Evolutionary conservation across 805 yeast genomes (phyloP).

Genomic region (Nakazawaea ernobii): DNA sequence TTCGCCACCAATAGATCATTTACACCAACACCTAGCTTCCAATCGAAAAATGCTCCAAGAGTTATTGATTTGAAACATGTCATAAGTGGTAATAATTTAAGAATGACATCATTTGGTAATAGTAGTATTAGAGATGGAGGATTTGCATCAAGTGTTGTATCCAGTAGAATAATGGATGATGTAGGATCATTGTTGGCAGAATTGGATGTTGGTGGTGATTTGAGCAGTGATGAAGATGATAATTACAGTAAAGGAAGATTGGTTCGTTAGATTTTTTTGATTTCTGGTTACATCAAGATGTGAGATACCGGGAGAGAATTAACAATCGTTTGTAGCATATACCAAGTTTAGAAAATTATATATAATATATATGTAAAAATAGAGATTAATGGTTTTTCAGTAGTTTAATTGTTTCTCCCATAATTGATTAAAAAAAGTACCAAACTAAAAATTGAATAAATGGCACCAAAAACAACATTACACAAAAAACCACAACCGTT

Average conservation of each 20-base stretch:
- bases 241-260: conserved; percentile 6
- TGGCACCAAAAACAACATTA: too few species aligned
- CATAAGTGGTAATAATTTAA: conserved; percentile 8
- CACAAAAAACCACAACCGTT: too few species aligned
- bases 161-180: conserved; percentile 11
- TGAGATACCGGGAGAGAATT: too few species aligned
- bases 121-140: conserved; percentile 1
- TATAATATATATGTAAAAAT: too few species aligned
- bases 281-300: not conserved
- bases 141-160: conserved; percentile 7
- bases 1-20: conserved; percentile 4
- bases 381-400: too few species aligned
- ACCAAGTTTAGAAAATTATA: too few species aligned
- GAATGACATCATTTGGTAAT: not conserved
- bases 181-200: conserved; percentile 12
- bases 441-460: too few species aligned
- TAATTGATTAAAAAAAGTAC: too few species aligned
- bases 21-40: conserved; percentile 6
- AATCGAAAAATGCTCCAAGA: conserved; percentile 18
- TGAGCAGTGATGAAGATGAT: conserved; percentile 12
- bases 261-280: not conserved
- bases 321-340: not conserved
- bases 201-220: conserved; percentile 11
- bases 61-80: conserved; percentile 28
- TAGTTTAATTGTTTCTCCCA: too few species aligned